Evolutionary conservation across 2,329 filamentous ascomycete species (phyloP).

Genomic region (Chalaropsis ovoidea): DNA sequence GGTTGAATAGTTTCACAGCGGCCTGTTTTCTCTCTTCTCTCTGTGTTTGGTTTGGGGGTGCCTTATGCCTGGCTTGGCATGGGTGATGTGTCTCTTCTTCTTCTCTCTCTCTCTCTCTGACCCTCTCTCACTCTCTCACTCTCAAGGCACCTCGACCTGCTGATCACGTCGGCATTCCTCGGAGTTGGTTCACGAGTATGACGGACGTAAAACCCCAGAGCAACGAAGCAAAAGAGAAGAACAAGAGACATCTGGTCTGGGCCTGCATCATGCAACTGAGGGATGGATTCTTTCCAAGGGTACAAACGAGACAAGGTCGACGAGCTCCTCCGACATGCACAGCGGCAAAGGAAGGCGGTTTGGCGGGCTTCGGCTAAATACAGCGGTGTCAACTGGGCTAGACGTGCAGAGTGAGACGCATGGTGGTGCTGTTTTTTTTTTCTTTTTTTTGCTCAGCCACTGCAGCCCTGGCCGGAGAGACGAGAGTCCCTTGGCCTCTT

Average conservation of each 20-base stretch:
- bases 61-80: no score
- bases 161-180: no score
- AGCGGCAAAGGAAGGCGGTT: slow-evolving; percentile 9
- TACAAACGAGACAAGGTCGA: not conserved
- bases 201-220: no score
- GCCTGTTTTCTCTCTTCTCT: not conserved
- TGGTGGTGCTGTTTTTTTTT: no score
- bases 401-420: not conserved
- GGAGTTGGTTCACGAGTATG: no score
- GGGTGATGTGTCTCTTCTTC: no score
- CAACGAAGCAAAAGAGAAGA: not conserved
- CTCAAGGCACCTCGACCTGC: no score
- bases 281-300: not conserved
- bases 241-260: not conserved
- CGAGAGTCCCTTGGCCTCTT: not conserved
- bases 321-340: slow-evolving; percentile 1
- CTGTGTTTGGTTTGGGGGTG: not conserved
- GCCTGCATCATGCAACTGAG: slow-evolving; percentile 6
- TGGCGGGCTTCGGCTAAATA: slow-evolving; percentile 6
- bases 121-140: no score
- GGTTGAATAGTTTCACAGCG: not conserved
- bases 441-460: no score
- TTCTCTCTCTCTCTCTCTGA: no score
- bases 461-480: not conserved
- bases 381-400: not conserved